Conservation (phyloP, 495 filamentous ascomycete genomes). For the Bacidia gigantensis region DNA sequence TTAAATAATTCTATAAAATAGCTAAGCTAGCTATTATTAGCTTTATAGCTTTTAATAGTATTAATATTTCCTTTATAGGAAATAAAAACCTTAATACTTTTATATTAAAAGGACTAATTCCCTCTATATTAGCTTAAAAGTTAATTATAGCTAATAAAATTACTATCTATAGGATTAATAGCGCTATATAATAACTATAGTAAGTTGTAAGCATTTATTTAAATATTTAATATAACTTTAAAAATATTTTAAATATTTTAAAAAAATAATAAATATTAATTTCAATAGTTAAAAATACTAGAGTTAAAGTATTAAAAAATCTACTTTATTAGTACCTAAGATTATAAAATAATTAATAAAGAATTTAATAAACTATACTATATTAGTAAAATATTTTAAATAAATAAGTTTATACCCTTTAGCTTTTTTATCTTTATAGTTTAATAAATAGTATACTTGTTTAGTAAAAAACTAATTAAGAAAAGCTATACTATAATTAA, state of each 20-base stretch:
- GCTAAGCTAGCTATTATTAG: too few relatives aligned
- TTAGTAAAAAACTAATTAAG: too few relatives aligned
- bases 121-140: too few relatives aligned
- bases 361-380: not conserved
- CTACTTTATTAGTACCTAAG: not conserved
- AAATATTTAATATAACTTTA: not conserved
- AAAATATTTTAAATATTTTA: not conserved
- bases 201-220: not conserved
- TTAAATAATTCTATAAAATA: too few relatives aligned
- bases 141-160: too few relatives aligned
- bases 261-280: not conserved
- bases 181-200: not conserved
- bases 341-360: not conserved
- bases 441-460: too few relatives aligned
- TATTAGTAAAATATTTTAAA: slow-evolving; percentile 1
- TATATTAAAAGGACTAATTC: too few relatives aligned
- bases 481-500: too few relatives aligned
- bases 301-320: not conserved
- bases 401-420: not conserved
- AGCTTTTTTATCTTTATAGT: too few relatives aligned
- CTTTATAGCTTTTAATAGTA: too few relatives aligned
- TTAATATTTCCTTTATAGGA: too few relatives aligned
- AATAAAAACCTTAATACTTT: too few relatives aligned
- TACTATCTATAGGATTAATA: not conserved
- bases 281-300: not conserved